Base-by-base conservation (phyloP, 2,329 filamentous ascomycete genomes). In the Dothideomycetes sp. region DNA sequence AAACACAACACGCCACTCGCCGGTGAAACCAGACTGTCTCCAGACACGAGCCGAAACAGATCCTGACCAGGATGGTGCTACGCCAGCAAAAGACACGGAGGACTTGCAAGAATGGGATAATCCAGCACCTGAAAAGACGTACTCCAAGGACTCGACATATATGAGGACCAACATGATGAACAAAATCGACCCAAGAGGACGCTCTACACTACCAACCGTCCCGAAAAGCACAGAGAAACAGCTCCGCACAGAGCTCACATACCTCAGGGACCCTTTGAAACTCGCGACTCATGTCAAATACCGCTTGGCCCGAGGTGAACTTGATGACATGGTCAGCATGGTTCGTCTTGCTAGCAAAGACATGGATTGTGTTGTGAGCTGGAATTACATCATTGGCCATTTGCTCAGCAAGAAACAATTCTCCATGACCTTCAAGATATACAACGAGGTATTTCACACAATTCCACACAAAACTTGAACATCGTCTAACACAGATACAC, bases 351-450 rank as follows among this genome's bases (percentile, higher is more conserved):
- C 82, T n/a, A 86, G 79, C 58, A 76, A 72, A 49, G 60, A 68
- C 1, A 69, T 74, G 48, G 65, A 78, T 44, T 78, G 82, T 48
- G 67, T 75, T 4, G 87, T 93, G 44, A 79, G 82, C 44, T 98
- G 89, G 88, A 96, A 96, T 61, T 76, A 84, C 55, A 62, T 94
- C 31, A 80, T 98, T 43, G 73, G 80, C 43, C 77, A 86, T 59
- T 68, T 76, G 47, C 64, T 95, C 58, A 63, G 71, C 29, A 67
- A 76, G 17, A 68, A 74, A 29, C 70, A 71, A 37, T 60, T 86
- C 23, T 70, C 71, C 45, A 64, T 68, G 15, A 88, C 84, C 13
- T 63, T 94, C 43, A 87, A 83, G 62, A 68, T 86, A n/a, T 95
- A 79, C 65, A 94, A 95, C 60, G 89, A 96, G 60, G 82, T 84